Evolutionary conservation across 768 basidiomycete genomes (phyloP).

Genomic region (Lentinula edodes): DNA sequence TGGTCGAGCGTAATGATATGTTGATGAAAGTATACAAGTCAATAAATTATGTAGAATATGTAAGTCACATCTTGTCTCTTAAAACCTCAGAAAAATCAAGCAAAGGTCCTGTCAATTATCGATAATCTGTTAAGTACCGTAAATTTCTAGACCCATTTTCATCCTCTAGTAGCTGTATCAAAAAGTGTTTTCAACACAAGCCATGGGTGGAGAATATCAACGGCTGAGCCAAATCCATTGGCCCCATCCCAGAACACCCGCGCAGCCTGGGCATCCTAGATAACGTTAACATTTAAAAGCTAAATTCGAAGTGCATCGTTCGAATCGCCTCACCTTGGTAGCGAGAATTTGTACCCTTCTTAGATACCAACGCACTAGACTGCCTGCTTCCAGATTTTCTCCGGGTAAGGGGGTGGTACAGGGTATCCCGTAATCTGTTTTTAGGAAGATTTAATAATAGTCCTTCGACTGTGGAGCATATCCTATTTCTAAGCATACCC

Average conservation of each 20-base stretch:
- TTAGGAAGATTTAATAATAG: no score
- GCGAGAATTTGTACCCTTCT: constrained; percentile 7
- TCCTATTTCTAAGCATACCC: neutral
- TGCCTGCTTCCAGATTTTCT: constrained; percentile 2
- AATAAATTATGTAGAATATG: no score
- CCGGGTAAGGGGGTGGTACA: constrained; percentile 11
- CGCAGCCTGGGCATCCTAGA: constrained; percentile 7
- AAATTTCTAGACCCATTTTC: no score
- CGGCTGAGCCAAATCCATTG: neutral
- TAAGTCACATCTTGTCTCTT: no score
- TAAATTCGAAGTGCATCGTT: no score
- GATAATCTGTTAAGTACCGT: no score
- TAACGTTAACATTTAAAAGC: no score
- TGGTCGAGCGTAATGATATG: no score
- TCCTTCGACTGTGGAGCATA: no score
- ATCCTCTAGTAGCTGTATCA: neutral
- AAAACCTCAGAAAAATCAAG: no score
- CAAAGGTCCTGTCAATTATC: no score
- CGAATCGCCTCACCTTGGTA: neutral
- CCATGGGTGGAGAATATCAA: neutral
- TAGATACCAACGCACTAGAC: constrained; percentile 8
- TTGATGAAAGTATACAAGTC: no score
- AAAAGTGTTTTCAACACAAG: neutral
- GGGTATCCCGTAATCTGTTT: constrained; percentile 10
- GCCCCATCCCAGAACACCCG: neutral